A percentile compares a stretch with the other conserved stretches of the same genome.
These are phyloP conservation scores for Melanogaster broomeanus DNA, from an alignment of 768 basidiomycete genomes.

Conservation along the genomic window DNA sequence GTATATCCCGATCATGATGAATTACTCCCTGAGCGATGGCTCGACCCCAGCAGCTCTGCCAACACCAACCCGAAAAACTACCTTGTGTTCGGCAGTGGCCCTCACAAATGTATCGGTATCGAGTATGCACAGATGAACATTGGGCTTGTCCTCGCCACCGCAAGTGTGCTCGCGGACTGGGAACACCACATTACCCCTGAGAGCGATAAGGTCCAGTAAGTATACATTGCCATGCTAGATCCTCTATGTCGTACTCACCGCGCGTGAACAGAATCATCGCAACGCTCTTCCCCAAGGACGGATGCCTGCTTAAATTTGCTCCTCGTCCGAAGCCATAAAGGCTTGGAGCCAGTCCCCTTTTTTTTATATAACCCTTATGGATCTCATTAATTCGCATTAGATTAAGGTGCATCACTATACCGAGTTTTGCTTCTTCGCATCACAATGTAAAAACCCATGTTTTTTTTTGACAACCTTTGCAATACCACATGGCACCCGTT, in stretches of 20 bases:
- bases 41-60: constrained; percentile 77
- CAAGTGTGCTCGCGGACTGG: constrained; percentile 78
- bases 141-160: constrained; percentile 80
- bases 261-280: constrained; percentile 72
- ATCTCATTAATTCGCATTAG: constrained; percentile 15
- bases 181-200: constrained; percentile 81
- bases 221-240: constrained; percentile 17
- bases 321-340: constrained; percentile 46
- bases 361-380: constrained; percentile 8
- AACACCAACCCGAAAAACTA: constrained; percentile 91
- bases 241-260: not conserved
- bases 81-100: constrained; percentile 92
- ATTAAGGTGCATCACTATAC: not conserved
- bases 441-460: not conserved
- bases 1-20: constrained; percentile 86
- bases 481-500: no score
- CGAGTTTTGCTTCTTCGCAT: not conserved
- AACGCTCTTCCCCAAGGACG: constrained; percentile 96
- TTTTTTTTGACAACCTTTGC: not conserved
- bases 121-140: constrained; percentile 96
- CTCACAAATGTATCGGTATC: constrained; percentile 88
- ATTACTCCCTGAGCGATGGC: constrained; percentile 90
- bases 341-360: not conserved
- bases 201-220: constrained; percentile 82
- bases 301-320: constrained; percentile 76